These are phyloP conservation scores for Stephanodiscus triporus DNA, from an alignment of 108 stramenopile genomes.

Conservation along the genomic window DNA sequence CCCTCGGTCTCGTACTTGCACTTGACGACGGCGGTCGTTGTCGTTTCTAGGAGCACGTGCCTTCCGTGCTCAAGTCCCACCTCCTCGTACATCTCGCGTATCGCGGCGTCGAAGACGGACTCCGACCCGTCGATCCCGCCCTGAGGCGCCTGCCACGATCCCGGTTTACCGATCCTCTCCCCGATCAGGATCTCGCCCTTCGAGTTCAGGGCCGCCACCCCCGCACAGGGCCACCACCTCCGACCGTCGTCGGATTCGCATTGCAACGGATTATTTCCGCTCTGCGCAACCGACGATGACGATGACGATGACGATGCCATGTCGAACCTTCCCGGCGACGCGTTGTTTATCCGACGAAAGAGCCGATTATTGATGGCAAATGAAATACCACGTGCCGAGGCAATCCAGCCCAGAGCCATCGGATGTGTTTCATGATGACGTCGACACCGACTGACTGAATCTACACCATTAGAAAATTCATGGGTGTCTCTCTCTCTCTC, in stretches of 20 bases:
- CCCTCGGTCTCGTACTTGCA: slow-evolving; percentile 49
- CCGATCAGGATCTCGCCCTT: slow-evolving; percentile 55
- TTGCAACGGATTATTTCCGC: slow-evolving; percentile 14
- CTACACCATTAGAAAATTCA: too few species aligned
- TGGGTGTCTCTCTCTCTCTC: too few species aligned
- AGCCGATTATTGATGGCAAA: too few species aligned
- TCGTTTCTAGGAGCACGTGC: slow-evolving; percentile 42
- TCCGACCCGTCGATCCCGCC: slow-evolving; percentile 58
- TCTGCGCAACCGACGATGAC: not conserved
- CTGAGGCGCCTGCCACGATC: slow-evolving; percentile 59
- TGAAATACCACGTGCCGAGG: too few species aligned
- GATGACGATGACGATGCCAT: slow-evolving; percentile 1
- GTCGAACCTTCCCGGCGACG: too few species aligned
- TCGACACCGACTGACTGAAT: too few species aligned
- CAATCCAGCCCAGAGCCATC: too few species aligned
- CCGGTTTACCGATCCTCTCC: slow-evolving; percentile 39
- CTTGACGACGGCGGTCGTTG: slow-evolving; percentile 1
- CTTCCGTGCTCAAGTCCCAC: slow-evolving; percentile 38
- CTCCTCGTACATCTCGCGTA: slow-evolving; percentile 55
- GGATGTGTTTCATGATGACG: too few species aligned
- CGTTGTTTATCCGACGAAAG: too few species aligned
- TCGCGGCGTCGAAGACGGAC: slow-evolving; percentile 49
- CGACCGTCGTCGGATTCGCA: slow-evolving; percentile 17
- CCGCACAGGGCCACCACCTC: slow-evolving; percentile 58
- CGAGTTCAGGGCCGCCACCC: slow-evolving; percentile 57